Evolutionary conservation across 2,329 filamentous ascomycete species (phyloP), one percentile per base, ranked within the genome.

Genomic region (Teratosphaeriaceae sp.): DNA sequence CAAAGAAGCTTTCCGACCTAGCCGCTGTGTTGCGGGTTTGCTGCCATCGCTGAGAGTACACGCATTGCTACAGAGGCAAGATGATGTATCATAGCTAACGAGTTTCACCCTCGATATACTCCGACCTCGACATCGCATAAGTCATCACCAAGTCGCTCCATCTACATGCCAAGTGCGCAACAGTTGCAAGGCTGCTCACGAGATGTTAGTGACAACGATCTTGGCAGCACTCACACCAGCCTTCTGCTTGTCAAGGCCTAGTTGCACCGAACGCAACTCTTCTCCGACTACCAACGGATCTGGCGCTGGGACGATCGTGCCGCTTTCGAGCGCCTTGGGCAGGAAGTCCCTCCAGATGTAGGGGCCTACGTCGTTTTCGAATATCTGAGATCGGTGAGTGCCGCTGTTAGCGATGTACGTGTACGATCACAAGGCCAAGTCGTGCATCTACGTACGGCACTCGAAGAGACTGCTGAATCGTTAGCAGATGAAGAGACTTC

Each of bases 141-240:
- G n/a, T n/a, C n/a, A n/a, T n/a, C n/a, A n/a, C n/a, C n/a, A n/a
- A n/a, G n/a, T n/a, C n/a, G n/a, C n/a, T n/a, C n/a, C n/a, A n/a
- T n/a, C n/a, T n/a, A n/a, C n/a, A n/a, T n/a, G n/a, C n/a, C n/a
- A n/a, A n/a, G n/a, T n/a, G n/a, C n/a, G n/a, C n/a, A n/a, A n/a
- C n/a, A n/a, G n/a, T n/a, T n/a, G n/a, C n/a, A n/a, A n/a, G n/a
- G n/a, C n/a, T n/a, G n/a, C n/a, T 34, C 31, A 34, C 18, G 47
- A 50, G 18, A 51, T 51, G 15, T 43, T 43, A 3, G 43, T 44
- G 1, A 69, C 58, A 6, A 67, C 64, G 9, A 70, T 49, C 51
- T 69, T 70, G 46, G 52, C 55, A 8, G 63, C 66, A 45, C 58
- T 63, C 8, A 70, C 65, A 19, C 66, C 67, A 35, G 53, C 55